Percentiles rank a stretch among this genome's conserved stretches.
Evolutionary conservation across 1,284 basidiomycete species (phyloP).

Genomic region (Cyathus olla): DNA sequence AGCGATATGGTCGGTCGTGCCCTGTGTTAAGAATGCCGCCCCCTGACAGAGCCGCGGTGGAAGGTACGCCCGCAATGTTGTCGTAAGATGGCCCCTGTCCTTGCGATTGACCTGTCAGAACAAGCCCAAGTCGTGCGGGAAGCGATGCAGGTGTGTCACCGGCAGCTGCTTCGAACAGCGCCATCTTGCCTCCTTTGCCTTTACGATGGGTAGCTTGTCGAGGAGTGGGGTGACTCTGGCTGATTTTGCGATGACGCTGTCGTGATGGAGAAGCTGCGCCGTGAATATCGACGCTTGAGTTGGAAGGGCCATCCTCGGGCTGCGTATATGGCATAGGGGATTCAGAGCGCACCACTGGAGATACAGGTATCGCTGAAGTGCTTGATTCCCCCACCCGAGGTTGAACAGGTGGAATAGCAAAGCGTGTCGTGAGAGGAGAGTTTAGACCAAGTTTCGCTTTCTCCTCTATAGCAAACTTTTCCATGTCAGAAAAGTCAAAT

Average conservation of each 20-base stretch:
- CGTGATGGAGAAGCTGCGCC: conserved; percentile 17
- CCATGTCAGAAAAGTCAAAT: conserved; percentile 87
- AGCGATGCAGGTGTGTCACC: conserved; percentile 60
- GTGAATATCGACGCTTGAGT: neutral
- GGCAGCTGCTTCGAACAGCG: conserved; percentile 84
- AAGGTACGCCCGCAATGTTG: conserved; percentile 29
- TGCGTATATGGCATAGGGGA: conserved; percentile 1
- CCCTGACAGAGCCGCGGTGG: conserved; percentile 21
- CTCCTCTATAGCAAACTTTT: conserved; percentile 84
- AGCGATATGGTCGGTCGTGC: conserved; percentile 94
- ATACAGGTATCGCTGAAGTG: too few relatives aligned
- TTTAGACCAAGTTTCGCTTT: conserved; percentile 66
- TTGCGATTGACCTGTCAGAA: conserved; percentile 32
- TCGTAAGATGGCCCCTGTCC: conserved; percentile 33
- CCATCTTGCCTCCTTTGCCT: conserved; percentile 89
- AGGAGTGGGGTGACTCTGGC: conserved; percentile 79
- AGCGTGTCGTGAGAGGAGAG: conserved; percentile 51
- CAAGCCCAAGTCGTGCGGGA: conserved; percentile 48
- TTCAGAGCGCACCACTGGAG: too few relatives aligned
- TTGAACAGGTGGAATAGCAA: conserved; percentile 24
- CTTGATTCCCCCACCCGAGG: too few relatives aligned
- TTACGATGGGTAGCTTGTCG: conserved; percentile 59
- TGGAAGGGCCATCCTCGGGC: conserved; percentile 1
- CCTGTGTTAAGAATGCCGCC: conserved; percentile 62
- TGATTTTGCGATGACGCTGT: conserved; percentile 83